Evolutionary conservation across 768 basidiomycete genomes (phyloP).

Genomic region (Tubosaeta sp.): DNA sequence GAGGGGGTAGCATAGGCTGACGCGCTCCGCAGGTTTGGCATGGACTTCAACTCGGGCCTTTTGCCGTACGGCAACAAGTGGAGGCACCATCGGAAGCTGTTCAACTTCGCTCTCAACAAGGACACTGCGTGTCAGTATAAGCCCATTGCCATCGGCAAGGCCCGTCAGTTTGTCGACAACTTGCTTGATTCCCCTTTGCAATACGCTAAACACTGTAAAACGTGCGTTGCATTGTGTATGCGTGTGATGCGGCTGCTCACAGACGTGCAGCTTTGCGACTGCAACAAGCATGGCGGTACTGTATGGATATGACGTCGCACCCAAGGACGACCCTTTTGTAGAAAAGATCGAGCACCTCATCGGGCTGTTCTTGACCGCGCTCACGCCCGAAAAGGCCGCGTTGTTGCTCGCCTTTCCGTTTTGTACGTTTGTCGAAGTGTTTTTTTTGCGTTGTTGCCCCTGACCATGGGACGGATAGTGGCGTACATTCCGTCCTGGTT

Average conservation of each 20-base stretch:
- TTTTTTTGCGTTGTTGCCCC: background rate
- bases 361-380: slow-evolving; percentile 4
- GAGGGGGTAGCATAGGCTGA: background rate
- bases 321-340: slow-evolving; percentile 26
- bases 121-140: slow-evolving; percentile 9
- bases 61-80: slow-evolving; percentile 29
- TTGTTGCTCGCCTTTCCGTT: slow-evolving; percentile 23
- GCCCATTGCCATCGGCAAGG: slow-evolving; percentile 14
- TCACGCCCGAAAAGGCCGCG: slow-evolving; percentile 22
- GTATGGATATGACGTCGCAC: slow-evolving; percentile 25
- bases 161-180: slow-evolving; percentile 21
- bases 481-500: slow-evolving; percentile 31
- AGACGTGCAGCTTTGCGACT: slow-evolving; percentile 14
- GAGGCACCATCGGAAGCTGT: slow-evolving; percentile 30
- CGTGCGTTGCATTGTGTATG: slow-evolving; percentile 10
- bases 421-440: slow-evolving; percentile 10
- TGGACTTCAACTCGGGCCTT: slow-evolving; percentile 28
- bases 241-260: background rate
- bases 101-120: slow-evolving; percentile 18
- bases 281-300: slow-evolving; percentile 21
- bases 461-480: slow-evolving; percentile 10
- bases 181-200: slow-evolving; percentile 17
- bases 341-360: slow-evolving; percentile 10
- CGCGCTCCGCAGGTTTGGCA: slow-evolving; percentile 19
- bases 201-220: slow-evolving; percentile 13